Evolutionary conservation across 371 early-diverging fungal genomes (phyloP).

Genomic region (Smittium mucronatum): DNA sequence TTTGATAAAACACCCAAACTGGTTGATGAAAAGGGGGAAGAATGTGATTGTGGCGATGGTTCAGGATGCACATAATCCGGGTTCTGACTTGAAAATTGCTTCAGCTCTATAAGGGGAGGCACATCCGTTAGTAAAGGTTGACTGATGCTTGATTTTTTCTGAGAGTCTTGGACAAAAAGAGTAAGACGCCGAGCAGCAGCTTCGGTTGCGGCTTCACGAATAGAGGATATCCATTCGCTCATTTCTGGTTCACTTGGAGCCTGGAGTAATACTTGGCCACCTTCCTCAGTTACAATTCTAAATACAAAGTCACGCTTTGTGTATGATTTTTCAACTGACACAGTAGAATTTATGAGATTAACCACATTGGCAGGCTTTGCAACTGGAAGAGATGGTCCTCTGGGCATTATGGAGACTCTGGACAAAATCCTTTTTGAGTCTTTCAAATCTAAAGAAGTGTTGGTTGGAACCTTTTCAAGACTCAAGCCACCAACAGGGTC

Average conservation of each 20-base stretch:
- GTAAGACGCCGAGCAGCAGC: constrained; percentile 53
- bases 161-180: constrained; percentile 35
- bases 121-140: neutral
- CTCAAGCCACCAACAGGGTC: neutral
- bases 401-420: neutral
- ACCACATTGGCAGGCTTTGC: constrained; percentile 57
- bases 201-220: constrained; percentile 59
- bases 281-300: constrained; percentile 71
- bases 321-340: constrained; percentile 52
- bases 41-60: neutral
- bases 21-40: constrained; percentile 1
- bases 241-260: constrained; percentile 55
- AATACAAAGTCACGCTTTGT: constrained; percentile 65
- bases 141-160: constrained; percentile 20
- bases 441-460: neutral
- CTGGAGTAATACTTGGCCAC: constrained; percentile 63
- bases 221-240: constrained; percentile 57
- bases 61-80: neutral
- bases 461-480: neutral
- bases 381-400: neutral
- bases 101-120: neutral
- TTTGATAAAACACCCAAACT: neutral
- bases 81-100: neutral
- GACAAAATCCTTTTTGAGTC: neutral
- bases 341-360: constrained; percentile 64